Percentiles rank a stretch among this genome's conserved stretches.
phyloP scores from a whole-genome alignment of 2,329 filamentous ascomycete species.

The Neospermospora avenae region DNA sequence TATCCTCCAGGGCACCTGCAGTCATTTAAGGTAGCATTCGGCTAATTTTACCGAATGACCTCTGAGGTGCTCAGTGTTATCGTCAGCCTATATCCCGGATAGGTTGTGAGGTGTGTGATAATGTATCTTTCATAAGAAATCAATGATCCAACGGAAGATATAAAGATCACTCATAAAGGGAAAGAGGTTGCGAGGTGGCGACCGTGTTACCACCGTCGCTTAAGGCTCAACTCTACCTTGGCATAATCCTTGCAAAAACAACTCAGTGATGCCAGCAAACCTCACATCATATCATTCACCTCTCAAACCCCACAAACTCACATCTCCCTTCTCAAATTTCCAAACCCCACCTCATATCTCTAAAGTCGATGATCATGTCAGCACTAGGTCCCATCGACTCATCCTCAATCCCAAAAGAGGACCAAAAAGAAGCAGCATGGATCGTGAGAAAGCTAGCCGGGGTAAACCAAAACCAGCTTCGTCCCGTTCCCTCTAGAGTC shows the following conservation, averaged over 20 bases:
- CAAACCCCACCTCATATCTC: neutral
- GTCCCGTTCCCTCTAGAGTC: too few relatives aligned
- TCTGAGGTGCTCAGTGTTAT: too few relatives aligned
- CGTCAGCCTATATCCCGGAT: too few relatives aligned
- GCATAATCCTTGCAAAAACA: conserved; percentile 3
- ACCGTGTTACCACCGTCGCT: neutral
- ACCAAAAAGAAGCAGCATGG: conserved; percentile 19
- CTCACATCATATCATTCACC: neutral
- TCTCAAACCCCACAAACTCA: neutral
- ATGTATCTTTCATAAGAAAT: too few relatives aligned
- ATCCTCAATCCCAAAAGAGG: conserved; percentile 13
- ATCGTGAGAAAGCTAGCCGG: conserved; percentile 17
- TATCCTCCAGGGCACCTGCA: too few relatives aligned
- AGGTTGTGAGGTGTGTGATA: too few relatives aligned
- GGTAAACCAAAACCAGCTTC: conserved; percentile 4
- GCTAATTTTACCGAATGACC: too few relatives aligned
- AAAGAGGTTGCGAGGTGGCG: neutral
- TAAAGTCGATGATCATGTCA: conserved; percentile 7
- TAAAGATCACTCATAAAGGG: too few relatives aligned
- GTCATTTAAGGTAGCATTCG: too few relatives aligned
- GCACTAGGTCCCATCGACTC: conserved; percentile 16
- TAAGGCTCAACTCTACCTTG: neutral
- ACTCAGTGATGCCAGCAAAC: too few relatives aligned
- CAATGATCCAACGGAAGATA: too few relatives aligned
- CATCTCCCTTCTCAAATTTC: neutral